Evolutionary conservation across 805 yeast genomes (phyloP).

Genomic region (Pichia membranifaciens): DNA sequence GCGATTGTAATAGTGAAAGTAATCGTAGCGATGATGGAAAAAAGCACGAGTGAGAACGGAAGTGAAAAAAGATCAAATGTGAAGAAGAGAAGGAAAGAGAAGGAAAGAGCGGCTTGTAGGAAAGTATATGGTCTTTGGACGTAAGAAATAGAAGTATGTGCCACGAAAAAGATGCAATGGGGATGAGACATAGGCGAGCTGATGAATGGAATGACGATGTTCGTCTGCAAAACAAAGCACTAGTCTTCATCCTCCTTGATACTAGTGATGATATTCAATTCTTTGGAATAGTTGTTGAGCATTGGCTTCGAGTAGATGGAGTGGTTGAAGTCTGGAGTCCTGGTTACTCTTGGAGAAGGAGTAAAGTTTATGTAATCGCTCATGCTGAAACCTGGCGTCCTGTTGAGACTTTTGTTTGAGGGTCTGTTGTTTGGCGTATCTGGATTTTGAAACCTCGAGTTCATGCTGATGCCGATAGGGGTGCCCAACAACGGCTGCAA

Average conservation of each 20-base stretch:
- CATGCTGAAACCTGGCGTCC: slow-evolving; percentile 72
- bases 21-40: too few relatives aligned
- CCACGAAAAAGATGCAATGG: too few relatives aligned
- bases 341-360: slow-evolving; percentile 51
- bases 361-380: slow-evolving; percentile 78
- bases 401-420: slow-evolving; percentile 22
- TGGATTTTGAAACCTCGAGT: slow-evolving; percentile 27
- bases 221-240: neutral
- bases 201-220: too few relatives aligned
- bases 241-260: slow-evolving; percentile 6
- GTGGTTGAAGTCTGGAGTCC: slow-evolving; percentile 30
- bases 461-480: slow-evolving; percentile 12
- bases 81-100: too few relatives aligned
- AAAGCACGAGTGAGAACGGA: too few relatives aligned
- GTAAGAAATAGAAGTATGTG: too few relatives aligned
- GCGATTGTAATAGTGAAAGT: too few relatives aligned
- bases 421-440: slow-evolving; percentile 22
- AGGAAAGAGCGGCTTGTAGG: too few relatives aligned
- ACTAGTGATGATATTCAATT: slow-evolving; percentile 17
- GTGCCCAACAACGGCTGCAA: slow-evolving; percentile 16
- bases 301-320: slow-evolving; percentile 17
- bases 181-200: too few relatives aligned
- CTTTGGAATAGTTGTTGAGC: slow-evolving; percentile 20
- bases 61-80: too few relatives aligned
- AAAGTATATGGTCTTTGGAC: too few relatives aligned